Evolutionary conservation across 805 yeast genomes (phyloP).

Genomic region (Monosporozyma servazzii): DNA sequence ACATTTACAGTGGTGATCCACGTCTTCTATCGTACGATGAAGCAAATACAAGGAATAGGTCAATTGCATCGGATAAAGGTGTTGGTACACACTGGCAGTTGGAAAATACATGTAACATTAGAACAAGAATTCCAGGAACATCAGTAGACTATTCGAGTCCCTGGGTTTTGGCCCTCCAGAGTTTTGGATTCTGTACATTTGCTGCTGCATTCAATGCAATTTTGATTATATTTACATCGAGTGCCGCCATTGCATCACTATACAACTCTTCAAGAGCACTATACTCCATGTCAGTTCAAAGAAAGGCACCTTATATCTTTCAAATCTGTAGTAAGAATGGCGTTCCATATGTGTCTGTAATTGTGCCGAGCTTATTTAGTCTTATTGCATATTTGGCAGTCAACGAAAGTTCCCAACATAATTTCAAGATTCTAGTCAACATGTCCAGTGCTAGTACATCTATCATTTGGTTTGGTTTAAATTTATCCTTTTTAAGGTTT

Average conservation of each 20-base stretch:
- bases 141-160: slow-evolving; percentile 41
- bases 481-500: slow-evolving; percentile 54
- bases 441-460: slow-evolving; percentile 68
- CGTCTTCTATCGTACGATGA: slow-evolving; percentile 47
- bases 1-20: slow-evolving; percentile 72
- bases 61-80: slow-evolving; percentile 9
- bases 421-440: slow-evolving; percentile 58
- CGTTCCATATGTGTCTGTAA: slow-evolving; percentile 63
- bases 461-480: slow-evolving; percentile 71
- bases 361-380: slow-evolving; percentile 54
- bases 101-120: slow-evolving; percentile 58
- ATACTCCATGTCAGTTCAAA: slow-evolving; percentile 44
- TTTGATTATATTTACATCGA: slow-evolving; percentile 44
- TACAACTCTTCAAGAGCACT: slow-evolving; percentile 55
- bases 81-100: slow-evolving; percentile 43
- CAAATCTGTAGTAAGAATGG: slow-evolving; percentile 53
- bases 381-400: slow-evolving; percentile 53
- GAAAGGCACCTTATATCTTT: slow-evolving; percentile 54
- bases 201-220: slow-evolving; percentile 45
- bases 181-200: slow-evolving; percentile 42
- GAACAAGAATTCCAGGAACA: slow-evolving; percentile 46
- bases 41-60: slow-evolving; percentile 8
- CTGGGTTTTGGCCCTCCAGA: slow-evolving; percentile 47
- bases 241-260: slow-evolving; percentile 49
- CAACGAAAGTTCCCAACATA: slow-evolving; percentile 45